phyloP scores from a whole-genome alignment of 2,329 filamentous ascomycete species.

The Pyrenophora tritici-repentis region DNA sequence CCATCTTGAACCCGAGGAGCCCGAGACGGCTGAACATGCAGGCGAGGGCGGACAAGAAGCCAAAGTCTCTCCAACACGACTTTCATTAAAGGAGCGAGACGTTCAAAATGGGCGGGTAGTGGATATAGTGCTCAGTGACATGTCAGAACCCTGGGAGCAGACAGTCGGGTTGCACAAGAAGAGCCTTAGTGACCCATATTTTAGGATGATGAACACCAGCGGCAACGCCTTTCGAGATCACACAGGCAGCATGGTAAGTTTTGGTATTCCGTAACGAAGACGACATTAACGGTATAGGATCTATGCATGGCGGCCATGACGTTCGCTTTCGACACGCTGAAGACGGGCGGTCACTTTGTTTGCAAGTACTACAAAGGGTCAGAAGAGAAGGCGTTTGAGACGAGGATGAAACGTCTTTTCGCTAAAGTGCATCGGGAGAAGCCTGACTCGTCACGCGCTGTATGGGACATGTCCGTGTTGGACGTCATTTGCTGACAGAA shows the following conservation, averaged over 20 bases:
- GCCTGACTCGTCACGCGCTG: conserved; percentile 85
- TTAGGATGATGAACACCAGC: conserved; percentile 99
- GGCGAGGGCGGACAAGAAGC: conserved; percentile 21
- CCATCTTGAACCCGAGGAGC: conserved; percentile 40
- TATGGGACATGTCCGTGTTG: conserved; percentile 47
- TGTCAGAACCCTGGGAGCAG: conserved; percentile 95
- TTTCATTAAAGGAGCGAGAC: conserved; percentile 43
- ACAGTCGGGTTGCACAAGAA: conserved; percentile 78
- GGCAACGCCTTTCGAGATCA: conserved; percentile 87
- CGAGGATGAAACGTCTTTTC: conserved; percentile 76
- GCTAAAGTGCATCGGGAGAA: conserved; percentile 82
- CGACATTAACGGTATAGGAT: conserved; percentile 62
- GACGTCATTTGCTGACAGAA: conserved; percentile 9
- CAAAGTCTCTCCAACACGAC: conserved; percentile 30
- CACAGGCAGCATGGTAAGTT: conserved; percentile 85
- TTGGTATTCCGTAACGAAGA: not conserved
- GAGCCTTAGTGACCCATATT: conserved; percentile 93
- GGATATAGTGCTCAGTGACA: conserved; percentile 96
- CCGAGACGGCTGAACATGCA: conserved; percentile 21
- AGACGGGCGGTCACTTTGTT: conserved; percentile 83
- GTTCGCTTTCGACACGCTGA: conserved; percentile 85
- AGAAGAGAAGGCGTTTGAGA: conserved; percentile 82
- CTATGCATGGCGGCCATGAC: conserved; percentile 83
- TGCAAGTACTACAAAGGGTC: conserved; percentile 96
- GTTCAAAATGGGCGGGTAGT: conserved; percentile 64